These are phyloP conservation scores for Boletus bicolor DNA, from an alignment of 768 basidiomycete species.

Conservation along the genomic window DNA sequence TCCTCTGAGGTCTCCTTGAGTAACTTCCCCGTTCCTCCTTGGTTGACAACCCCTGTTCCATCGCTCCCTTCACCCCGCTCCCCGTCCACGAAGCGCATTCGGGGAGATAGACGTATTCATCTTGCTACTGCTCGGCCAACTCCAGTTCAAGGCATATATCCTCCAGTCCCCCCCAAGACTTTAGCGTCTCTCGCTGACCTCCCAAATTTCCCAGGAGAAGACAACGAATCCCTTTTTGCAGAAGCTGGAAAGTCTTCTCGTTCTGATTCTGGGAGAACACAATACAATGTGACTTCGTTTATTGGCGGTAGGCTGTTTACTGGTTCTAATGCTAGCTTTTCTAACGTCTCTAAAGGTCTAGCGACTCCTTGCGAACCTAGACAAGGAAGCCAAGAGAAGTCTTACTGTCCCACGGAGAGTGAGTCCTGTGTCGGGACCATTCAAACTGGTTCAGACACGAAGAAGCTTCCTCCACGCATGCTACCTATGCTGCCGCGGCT, in stretches of 20 bases:
- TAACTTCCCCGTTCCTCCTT: constrained; percentile 64
- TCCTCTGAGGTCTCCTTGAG: constrained; percentile 64
- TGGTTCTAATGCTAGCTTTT: not conserved
- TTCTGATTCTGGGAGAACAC: constrained; percentile 47
- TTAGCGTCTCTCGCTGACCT: constrained; percentile 24
- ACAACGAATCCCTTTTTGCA: constrained; percentile 8
- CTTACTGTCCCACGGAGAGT: constrained; percentile 5
- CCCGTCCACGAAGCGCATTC: constrained; percentile 17
- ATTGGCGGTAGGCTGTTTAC: constrained; percentile 44
- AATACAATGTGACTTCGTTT: constrained; percentile 74
- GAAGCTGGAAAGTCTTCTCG: constrained; percentile 20
- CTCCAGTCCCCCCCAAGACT: constrained; percentile 26
- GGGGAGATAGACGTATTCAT: constrained; percentile 22
- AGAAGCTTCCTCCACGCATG: not conserved
- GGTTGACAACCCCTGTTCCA: constrained; percentile 18
- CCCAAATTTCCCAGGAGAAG: constrained; percentile 15
- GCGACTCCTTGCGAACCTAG: constrained; percentile 27
- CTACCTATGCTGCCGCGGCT: not conserved
- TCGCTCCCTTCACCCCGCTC: constrained; percentile 16
- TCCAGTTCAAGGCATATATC: constrained; percentile 1
- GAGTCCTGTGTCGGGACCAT: not conserved
- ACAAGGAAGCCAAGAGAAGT: constrained; percentile 7
- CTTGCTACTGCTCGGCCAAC: constrained; percentile 9
- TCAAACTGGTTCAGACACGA: not conserved
- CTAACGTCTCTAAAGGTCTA: constrained; percentile 30